phyloP scores from a whole-genome alignment of 805 yeast genomes.

The Lipomyces orientalis region DNA sequence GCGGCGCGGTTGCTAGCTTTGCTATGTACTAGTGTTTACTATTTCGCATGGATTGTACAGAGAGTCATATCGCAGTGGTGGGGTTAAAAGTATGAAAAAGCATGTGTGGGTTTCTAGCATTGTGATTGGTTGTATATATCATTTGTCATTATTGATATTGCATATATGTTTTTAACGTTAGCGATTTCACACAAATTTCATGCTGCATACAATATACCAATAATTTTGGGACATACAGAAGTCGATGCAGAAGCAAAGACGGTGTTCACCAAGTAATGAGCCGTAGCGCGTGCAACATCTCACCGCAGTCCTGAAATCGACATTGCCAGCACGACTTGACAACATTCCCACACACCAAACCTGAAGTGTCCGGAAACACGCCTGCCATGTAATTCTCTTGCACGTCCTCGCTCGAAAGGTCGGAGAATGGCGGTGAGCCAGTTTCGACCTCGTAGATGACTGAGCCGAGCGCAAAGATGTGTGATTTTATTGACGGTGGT shows the following conservation, averaged over 20 bases:
- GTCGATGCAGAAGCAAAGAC: not conserved
- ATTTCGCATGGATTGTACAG: not conserved
- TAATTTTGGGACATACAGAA: not conserved
- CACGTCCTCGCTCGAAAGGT: not conserved
- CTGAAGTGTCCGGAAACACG: slow-evolving; percentile 5
- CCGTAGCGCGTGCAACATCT: not conserved
- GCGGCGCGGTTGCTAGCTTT: not conserved
- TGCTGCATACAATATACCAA: not conserved
- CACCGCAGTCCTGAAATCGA: not conserved
- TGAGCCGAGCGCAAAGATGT: slow-evolving; percentile 5
- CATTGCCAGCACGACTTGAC: not conserved
- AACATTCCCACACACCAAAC: not conserved
- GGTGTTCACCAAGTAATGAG: not conserved
- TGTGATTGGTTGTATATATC: not conserved
- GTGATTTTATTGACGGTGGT: slow-evolving; percentile 2
- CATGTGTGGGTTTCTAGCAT: not conserved
- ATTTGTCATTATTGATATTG: slow-evolving; percentile 2
- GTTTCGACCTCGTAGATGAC: slow-evolving; percentile 2
- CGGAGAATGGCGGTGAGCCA: slow-evolving; percentile 1
- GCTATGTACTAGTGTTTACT: not conserved
- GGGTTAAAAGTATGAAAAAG: not conserved
- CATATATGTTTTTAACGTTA: not conserved
- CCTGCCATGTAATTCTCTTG: slow-evolving; percentile 1
- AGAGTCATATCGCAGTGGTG: not conserved
- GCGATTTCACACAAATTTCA: not conserved